Evolutionary conservation across 345 rosid species (phyloP).

Genomic region (Limnanthes douglasii): DNA sequence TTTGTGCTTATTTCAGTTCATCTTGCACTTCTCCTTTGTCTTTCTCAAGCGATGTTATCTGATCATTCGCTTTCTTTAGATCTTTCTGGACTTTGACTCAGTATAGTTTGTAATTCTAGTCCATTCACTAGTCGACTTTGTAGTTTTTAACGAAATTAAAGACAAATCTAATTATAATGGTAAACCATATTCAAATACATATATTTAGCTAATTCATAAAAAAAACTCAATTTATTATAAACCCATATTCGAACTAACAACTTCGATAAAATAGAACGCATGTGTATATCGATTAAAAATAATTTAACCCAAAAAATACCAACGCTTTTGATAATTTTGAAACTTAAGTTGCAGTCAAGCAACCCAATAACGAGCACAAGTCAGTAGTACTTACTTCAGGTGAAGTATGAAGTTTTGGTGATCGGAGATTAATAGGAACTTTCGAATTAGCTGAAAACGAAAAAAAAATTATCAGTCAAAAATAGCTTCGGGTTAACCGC

Average conservation of each 20-base stretch:
- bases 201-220: conserved; percentile 5
- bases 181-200: no score
- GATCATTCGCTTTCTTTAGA: conserved; percentile 76
- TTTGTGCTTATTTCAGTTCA: conserved; percentile 64
- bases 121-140: conserved; percentile 38
- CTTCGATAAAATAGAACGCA: no score
- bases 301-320: not conserved
- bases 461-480: conserved; percentile 59
- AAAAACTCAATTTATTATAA: conserved; percentile 3
- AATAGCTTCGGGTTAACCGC: no score
- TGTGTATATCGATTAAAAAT: not conserved
- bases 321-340: not conserved
- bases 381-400: conserved; percentile 42
- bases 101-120: conserved; percentile 45
- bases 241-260: conserved; percentile 2
- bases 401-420: conserved; percentile 45
- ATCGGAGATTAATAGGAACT: conserved; percentile 46
- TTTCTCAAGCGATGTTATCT: conserved; percentile 44
- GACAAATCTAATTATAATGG: no score
- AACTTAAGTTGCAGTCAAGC: not conserved
- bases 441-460: conserved; percentile 49
- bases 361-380: not conserved
- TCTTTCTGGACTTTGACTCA: conserved; percentile 68
- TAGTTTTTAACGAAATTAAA: conserved; percentile 37
- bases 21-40: conserved; percentile 60